These are phyloP conservation scores for Lachancea waltii DNA, from an alignment of 805 yeast genomes.

Conservation along the genomic window DNA sequence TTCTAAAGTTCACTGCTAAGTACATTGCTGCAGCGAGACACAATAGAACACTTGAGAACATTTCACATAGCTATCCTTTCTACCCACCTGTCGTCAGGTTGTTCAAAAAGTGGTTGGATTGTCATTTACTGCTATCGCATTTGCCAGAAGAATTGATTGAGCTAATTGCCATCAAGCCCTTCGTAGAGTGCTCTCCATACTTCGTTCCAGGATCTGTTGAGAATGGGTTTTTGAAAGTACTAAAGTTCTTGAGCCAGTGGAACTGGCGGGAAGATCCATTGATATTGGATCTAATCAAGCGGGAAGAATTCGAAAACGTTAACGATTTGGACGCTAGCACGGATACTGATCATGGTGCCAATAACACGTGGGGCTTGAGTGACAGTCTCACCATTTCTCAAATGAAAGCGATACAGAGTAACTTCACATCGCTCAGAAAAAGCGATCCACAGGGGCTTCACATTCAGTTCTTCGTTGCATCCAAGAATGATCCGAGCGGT, in stretches of 20 bases:
- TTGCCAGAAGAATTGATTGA: conserved; percentile 77
- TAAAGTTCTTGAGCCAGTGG: conserved; percentile 74
- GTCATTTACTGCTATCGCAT: conserved; percentile 68
- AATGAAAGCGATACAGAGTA: conserved; percentile 53
- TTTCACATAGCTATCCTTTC: conserved; percentile 64
- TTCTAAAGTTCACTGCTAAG: conserved; percentile 54
- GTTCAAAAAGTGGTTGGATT: conserved; percentile 84
- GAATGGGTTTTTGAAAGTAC: conserved; percentile 71
- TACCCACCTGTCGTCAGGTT: conserved; percentile 77
- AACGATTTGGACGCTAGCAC: conserved; percentile 23
- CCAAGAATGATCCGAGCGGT: conserved; percentile 83
- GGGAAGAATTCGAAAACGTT: conserved; percentile 34
- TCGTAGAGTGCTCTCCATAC: conserved; percentile 84
- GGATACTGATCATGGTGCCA: conserved; percentile 29
- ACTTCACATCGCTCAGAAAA: conserved; percentile 62
- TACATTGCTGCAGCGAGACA: conserved; percentile 70
- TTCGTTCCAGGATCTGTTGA: conserved; percentile 70
- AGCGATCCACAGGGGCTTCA: conserved; percentile 77
- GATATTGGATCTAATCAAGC: conserved; percentile 66
- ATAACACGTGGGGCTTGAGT: conserved; percentile 41
- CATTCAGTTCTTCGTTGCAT: conserved; percentile 75
- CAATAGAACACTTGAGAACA: conserved; percentile 65
- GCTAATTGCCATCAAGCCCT: conserved; percentile 72
- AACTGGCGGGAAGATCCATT: conserved; percentile 90
- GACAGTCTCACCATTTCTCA: conserved; percentile 58